These are phyloP conservation scores for Sporisorium exsertum DNA, from an alignment of 1,284 basidiomycete genomes.

Conservation along the genomic window DNA sequence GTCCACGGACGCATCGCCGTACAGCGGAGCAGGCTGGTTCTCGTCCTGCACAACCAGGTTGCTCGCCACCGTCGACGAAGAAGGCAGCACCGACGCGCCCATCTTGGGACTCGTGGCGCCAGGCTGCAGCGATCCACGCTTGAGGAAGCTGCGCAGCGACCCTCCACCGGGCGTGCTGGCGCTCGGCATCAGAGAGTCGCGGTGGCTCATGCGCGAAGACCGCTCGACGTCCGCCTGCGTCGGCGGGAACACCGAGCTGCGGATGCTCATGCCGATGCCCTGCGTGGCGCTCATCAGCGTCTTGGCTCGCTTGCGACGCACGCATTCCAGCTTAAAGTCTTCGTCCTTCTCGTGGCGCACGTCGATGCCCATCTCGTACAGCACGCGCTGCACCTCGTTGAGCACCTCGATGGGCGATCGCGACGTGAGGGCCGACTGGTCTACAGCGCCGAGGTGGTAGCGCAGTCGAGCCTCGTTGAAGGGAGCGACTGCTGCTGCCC, in stretches of 20 bases:
- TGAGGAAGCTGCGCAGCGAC: constrained; percentile 57
- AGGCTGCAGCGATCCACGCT: constrained; percentile 47
- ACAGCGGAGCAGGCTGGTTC: constrained; percentile 58
- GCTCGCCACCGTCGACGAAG: constrained; percentile 23
- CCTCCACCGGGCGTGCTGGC: constrained; percentile 41
- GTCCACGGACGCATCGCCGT: constrained; percentile 61
- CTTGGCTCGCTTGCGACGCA: constrained; percentile 63
- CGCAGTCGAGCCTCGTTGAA: constrained; percentile 76
- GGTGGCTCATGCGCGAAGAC: constrained; percentile 42
- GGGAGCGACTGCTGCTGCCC: constrained; percentile 14
- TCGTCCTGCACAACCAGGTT: constrained; percentile 32
- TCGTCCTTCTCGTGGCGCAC: constrained; percentile 84
- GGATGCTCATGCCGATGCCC: constrained; percentile 59
- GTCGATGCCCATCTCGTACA: constrained; percentile 91
- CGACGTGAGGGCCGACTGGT: constrained; percentile 89
- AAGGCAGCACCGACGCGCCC: constrained; percentile 5
- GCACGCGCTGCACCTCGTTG: constrained; percentile 80
- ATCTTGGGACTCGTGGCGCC: constrained; percentile 24
- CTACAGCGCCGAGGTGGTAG: constrained; percentile 90
- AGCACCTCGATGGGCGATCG: constrained; percentile 87
- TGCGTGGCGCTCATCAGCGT: constrained; percentile 62
- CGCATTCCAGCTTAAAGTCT: constrained; percentile 71
- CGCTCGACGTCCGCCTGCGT: constrained; percentile 62
- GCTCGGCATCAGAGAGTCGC: constrained; percentile 32
- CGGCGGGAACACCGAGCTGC: constrained; percentile 62